These are phyloP conservation scores for Cercophora samala DNA, from an alignment of 495 filamentous ascomycete genomes.

Conservation along the genomic window DNA sequence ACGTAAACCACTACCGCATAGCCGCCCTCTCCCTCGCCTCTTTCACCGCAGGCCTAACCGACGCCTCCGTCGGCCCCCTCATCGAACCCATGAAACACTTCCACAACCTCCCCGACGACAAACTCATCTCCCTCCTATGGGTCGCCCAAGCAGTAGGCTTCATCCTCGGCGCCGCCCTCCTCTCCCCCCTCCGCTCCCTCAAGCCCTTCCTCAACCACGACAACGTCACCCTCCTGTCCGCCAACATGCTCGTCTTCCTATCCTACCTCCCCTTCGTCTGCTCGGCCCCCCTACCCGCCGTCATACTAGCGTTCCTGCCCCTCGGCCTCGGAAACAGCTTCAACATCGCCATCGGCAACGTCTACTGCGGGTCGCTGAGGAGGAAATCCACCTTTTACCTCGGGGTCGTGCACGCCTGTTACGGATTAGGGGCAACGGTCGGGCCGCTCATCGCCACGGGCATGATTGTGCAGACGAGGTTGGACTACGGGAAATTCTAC, in stretches of 20 bases:
- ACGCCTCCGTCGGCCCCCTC: constrained; percentile 66
- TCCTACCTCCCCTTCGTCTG: constrained; percentile 63
- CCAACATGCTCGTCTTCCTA: constrained; percentile 46
- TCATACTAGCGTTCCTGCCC: constrained; percentile 63
- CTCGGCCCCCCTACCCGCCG: constrained; percentile 64
- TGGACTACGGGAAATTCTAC: constrained; percentile 60
- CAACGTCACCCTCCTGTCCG: constrained; percentile 56
- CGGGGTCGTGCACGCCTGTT: constrained; percentile 63
- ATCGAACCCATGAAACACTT: constrained; percentile 65
- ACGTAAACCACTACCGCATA: constrained; percentile 46
- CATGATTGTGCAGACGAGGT: constrained; percentile 47
- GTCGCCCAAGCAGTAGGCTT: constrained; percentile 75
- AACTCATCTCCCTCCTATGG: constrained; percentile 73
- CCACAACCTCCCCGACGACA: constrained; percentile 11
- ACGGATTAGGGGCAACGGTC: constrained; percentile 69
- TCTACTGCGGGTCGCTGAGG: constrained; percentile 69
- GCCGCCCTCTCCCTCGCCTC: constrained; percentile 49
- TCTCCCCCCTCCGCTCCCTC: constrained; percentile 40
- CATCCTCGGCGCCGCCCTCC: constrained; percentile 64
- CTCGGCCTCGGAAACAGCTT: constrained; percentile 64
- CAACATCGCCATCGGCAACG: constrained; percentile 68
- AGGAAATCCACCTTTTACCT: constrained; percentile 57
- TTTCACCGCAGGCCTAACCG: constrained; percentile 55
- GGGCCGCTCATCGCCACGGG: constrained; percentile 69
- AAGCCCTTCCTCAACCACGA: constrained; percentile 56